Evolutionary conservation across 169 alveolate species (phyloP), one percentile per base, ranked within the genome.

Genomic region (Plasmodium sp.): DNA sequence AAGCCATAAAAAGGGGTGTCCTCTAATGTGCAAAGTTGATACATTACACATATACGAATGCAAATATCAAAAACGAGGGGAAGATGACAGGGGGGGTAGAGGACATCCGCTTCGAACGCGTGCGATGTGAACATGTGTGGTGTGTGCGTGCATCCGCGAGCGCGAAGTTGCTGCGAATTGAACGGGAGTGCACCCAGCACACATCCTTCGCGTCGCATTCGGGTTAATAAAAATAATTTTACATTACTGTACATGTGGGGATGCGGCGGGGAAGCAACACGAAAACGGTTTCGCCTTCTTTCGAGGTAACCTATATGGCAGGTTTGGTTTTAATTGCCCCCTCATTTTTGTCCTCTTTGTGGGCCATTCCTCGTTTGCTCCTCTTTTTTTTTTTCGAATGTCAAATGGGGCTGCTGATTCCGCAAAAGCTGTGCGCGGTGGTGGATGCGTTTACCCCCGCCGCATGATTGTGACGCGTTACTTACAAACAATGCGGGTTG

Each of bases 171-270:
- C 56, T 62, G 34, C 34, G 9, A 62, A 16, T 62, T 62, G 36
- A 62, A 62, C 36, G 5, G 10, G 3, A 18, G 22, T 27, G 36
- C 84, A 72, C 92, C 31, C 62, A 83, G 34, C 45, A 93, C 31
- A 41, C 81, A n/a, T 96, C 83, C 41, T 96, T 92, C 54, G 48
- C 77, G 84, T 72, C 82, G 94, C 92, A 93, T 43, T 75, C 45
- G 54, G 96, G 96, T 33, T 97, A 96, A 6, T 95, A 84, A 56
- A 94, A 91, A 54, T 95, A 90, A 81, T 95, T 83, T 81, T 95
- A 96, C 81, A 96, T 95, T 22, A 96, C 96, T 97, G 91, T 93
- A 5, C 83, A 16, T n/a, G 51, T 45, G 27, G 16, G 43, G 16
- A 51, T 36, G 34, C 33, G 27, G 41, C 43, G 67, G 16, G 18